Evolutionary conservation across 2,329 filamentous ascomycete genomes (phyloP).

Genomic region (Diaporthe ampelina): DNA sequence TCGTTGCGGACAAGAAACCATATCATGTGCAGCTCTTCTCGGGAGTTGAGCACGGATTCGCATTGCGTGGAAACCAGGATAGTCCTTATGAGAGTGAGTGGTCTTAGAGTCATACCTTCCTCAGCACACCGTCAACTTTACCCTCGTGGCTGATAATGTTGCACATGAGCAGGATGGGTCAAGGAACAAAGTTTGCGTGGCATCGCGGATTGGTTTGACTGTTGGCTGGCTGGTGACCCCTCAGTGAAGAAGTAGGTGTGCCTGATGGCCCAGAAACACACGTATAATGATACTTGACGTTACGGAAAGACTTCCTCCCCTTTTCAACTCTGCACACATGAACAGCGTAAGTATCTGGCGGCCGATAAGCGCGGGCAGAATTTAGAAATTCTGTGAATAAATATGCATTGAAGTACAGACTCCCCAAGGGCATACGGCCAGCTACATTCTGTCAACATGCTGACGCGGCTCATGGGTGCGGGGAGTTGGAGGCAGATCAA

Average conservation of each 20-base stretch:
- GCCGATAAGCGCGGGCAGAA: too few relatives aligned
- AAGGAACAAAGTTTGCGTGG: slow-evolving; percentile 48
- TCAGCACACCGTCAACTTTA: accelerated
- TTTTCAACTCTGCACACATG: too few relatives aligned
- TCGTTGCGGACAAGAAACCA: slow-evolving; percentile 55
- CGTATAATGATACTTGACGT: too few relatives aligned
- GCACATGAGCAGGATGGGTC: slow-evolving; percentile 48
- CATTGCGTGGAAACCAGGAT: slow-evolving; percentile 66
- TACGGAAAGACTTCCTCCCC: too few relatives aligned
- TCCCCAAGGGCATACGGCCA: too few relatives aligned
- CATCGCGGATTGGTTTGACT: slow-evolving; percentile 19
- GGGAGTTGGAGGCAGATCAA: background rate
- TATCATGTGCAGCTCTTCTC: slow-evolving; percentile 76
- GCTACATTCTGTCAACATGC: too few relatives aligned
- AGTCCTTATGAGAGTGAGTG: slow-evolving; percentile 56
- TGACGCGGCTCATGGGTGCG: too few relatives aligned
- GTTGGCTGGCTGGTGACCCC: background rate
- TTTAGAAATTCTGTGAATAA: too few relatives aligned
- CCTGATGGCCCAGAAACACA: too few relatives aligned
- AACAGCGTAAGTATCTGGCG: too few relatives aligned
- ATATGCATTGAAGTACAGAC: too few relatives aligned
- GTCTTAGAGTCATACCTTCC: background rate
- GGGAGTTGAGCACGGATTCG: slow-evolving; percentile 74
- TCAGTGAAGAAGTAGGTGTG: accelerated
- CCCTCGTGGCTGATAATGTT: background rate